Evolutionary conservation across 2,329 filamentous ascomycete genomes (phyloP).

Genomic region (Emydomyces testavorans): DNA sequence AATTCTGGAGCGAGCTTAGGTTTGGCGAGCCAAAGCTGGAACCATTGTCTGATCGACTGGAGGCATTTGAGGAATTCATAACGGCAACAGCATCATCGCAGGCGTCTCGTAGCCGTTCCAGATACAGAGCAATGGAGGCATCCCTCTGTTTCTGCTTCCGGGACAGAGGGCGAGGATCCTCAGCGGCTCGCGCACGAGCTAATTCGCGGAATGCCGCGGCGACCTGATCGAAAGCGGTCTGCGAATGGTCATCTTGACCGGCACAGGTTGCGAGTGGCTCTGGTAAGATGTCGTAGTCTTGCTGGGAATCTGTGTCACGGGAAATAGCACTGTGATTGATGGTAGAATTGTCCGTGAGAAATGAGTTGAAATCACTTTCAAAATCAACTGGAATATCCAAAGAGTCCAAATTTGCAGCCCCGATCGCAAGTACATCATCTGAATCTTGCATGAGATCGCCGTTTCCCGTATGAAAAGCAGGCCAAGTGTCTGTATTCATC

Average conservation of each 20-base stretch:
- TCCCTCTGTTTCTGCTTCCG: constrained; percentile 34
- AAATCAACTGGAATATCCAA: background rate
- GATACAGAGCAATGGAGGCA: constrained; percentile 32
- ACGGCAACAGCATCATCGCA: constrained; percentile 16
- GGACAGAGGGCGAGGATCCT: constrained; percentile 26
- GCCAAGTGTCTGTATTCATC: background rate
- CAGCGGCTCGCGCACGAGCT: constrained; percentile 30
- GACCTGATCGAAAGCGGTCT: constrained; percentile 14
- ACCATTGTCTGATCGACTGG: background rate
- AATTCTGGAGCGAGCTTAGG: background rate
- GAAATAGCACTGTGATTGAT: background rate
- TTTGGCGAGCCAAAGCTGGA: constrained; percentile 4
- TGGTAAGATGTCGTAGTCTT: background rate
- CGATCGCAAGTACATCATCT: background rate
- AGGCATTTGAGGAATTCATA: constrained; percentile 7
- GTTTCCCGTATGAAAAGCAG: background rate
- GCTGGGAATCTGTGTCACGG: background rate
- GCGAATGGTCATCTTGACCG: constrained; percentile 8
- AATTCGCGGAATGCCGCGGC: constrained; percentile 22
- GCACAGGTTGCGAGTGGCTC: background rate
- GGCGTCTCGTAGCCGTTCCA: constrained; percentile 29
- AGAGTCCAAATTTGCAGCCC: background rate
- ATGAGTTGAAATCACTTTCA: background rate
- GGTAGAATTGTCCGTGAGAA: background rate
- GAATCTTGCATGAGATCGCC: background rate